phyloP scores from a whole-genome alignment of 306 rosid species.

The Cucurbita ficifolia region DNA sequence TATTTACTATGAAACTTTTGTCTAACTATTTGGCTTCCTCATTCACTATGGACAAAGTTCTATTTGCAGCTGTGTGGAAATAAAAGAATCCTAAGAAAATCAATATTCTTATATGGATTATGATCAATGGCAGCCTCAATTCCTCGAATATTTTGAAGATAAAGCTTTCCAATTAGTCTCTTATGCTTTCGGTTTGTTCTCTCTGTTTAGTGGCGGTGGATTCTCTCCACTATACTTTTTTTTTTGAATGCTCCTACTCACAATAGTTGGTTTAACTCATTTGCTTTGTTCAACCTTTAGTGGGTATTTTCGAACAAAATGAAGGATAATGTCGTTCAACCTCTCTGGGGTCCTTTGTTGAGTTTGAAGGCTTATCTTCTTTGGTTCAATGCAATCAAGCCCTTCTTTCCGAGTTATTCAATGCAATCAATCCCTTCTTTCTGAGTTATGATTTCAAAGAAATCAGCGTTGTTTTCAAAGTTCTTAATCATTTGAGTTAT shows the following conservation, averaged over 20 bases:
- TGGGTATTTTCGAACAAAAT: not conserved
- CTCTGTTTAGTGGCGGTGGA: not conserved
- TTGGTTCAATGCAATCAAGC: not conserved
- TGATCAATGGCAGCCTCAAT: not conserved
- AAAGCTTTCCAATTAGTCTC: not conserved
- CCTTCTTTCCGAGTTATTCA: not conserved
- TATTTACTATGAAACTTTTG: too few relatives aligned
- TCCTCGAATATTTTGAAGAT: not conserved
- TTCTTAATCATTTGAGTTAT: not conserved
- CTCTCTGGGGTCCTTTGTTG: not conserved
- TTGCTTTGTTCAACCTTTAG: not conserved
- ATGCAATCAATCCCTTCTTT: not conserved
- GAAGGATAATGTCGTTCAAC: not conserved
- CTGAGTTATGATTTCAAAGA: not conserved
- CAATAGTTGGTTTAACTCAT: not conserved
- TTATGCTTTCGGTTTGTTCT: not conserved
- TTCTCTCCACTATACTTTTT: not conserved
- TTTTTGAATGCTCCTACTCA: not conserved
- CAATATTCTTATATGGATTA: not conserved
- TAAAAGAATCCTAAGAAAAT: not conserved
- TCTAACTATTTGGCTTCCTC: not conserved
- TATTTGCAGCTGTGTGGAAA: not conserved
- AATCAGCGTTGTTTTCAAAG: not conserved
- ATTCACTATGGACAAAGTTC: not conserved
- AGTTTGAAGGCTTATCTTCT: not conserved